These are phyloP conservation scores for Blastobotrys indianensis DNA, from an alignment of 1,139 yeast species.

Conservation along the genomic window DNA sequence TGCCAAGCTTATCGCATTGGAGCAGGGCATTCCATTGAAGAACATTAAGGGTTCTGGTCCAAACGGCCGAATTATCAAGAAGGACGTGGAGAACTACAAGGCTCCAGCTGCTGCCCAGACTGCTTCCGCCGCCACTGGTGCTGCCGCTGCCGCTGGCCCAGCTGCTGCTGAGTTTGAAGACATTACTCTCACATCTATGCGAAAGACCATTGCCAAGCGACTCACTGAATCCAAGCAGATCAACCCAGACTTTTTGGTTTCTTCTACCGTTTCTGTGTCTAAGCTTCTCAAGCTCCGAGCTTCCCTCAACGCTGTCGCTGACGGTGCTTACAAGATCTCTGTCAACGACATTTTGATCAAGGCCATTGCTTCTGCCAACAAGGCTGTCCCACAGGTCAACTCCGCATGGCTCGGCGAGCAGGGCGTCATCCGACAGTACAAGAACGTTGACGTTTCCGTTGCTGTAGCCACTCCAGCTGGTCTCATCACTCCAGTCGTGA, in stretches of 20 bases:
- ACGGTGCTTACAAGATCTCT: slow-evolving; percentile 85
- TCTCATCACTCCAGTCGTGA: slow-evolving; percentile 90
- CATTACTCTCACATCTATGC: slow-evolving; percentile 83
- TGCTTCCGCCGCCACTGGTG: slow-evolving; percentile 41
- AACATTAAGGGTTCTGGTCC: slow-evolving; percentile 91
- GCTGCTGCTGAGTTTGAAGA: slow-evolving; percentile 64
- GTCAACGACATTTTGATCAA: slow-evolving; percentile 91
- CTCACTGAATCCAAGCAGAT: slow-evolving; percentile 77
- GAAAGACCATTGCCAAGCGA: slow-evolving; percentile 90
- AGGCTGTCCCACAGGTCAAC: slow-evolving; percentile 90
- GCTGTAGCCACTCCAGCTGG: slow-evolving; percentile 99
- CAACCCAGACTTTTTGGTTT: slow-evolving; percentile 88
- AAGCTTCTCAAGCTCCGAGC: slow-evolving; percentile 90
- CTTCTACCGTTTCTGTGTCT: slow-evolving; percentile 78
- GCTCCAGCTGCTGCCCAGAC: slow-evolving; percentile 41
- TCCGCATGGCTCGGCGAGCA: slow-evolving; percentile 88
- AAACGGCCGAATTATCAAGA: slow-evolving; percentile 85
- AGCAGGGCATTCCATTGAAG: slow-evolving; percentile 82
- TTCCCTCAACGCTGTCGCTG: slow-evolving; percentile 77
- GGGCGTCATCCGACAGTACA: slow-evolving; percentile 87
- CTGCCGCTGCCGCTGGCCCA: slow-evolving; percentile 47
- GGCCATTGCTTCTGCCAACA: slow-evolving; percentile 86
- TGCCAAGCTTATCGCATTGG: slow-evolving; percentile 90
- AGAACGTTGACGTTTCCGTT: slow-evolving; percentile 90
- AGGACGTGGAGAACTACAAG: slow-evolving; percentile 71